Evolutionary conservation across 2,329 filamentous ascomycete genomes (phyloP).

Genomic region (Nemania sp.): DNA sequence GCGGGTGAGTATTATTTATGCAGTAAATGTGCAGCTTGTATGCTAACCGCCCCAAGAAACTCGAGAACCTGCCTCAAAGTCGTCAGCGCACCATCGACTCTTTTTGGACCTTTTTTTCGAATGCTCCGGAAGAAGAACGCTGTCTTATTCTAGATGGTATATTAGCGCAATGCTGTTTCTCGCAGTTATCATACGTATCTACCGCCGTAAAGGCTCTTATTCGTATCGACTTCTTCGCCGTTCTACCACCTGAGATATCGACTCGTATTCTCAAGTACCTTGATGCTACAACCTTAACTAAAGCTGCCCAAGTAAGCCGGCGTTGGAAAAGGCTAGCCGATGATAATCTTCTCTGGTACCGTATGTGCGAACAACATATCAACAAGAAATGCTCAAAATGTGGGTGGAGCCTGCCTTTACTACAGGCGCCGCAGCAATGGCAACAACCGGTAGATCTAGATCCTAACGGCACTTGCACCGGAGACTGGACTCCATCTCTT

Average conservation of each 20-base stretch:
- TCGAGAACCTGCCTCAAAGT: slow-evolving; percentile 7
- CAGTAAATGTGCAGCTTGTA: neutral
- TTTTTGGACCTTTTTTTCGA: slow-evolving; percentile 13
- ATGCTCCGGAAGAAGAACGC: slow-evolving; percentile 11
- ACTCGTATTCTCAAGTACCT: slow-evolving; percentile 12
- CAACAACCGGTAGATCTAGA: slow-evolving; percentile 5
- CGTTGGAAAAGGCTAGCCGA: slow-evolving; percentile 14
- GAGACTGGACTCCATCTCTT: slow-evolving; percentile 3
- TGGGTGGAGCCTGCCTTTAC: slow-evolving; percentile 14
- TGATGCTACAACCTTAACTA: slow-evolving; percentile 11
- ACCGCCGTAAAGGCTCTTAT: slow-evolving; percentile 16
- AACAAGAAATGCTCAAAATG: slow-evolving; percentile 19
- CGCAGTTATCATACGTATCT: slow-evolving; percentile 15
- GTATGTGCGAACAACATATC: slow-evolving; percentile 18
- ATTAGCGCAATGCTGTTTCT: slow-evolving; percentile 14
- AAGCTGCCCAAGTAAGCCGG: slow-evolving; percentile 18
- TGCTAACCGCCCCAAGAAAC: slow-evolving; percentile 2
- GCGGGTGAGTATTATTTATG: slow-evolving; percentile 7
- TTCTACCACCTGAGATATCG: slow-evolving; percentile 13
- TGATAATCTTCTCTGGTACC: slow-evolving; percentile 14
- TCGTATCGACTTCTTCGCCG: slow-evolving; percentile 15
- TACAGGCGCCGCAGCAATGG: slow-evolving; percentile 11
- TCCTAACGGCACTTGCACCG: neutral
- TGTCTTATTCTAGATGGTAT: slow-evolving; percentile 9
- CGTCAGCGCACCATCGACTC: slow-evolving; percentile 6